Evolutionary conservation across 1,284 basidiomycete species (phyloP), one percentile per base, ranked within the genome.

Genomic region (Rhodotorula glutinis): DNA sequence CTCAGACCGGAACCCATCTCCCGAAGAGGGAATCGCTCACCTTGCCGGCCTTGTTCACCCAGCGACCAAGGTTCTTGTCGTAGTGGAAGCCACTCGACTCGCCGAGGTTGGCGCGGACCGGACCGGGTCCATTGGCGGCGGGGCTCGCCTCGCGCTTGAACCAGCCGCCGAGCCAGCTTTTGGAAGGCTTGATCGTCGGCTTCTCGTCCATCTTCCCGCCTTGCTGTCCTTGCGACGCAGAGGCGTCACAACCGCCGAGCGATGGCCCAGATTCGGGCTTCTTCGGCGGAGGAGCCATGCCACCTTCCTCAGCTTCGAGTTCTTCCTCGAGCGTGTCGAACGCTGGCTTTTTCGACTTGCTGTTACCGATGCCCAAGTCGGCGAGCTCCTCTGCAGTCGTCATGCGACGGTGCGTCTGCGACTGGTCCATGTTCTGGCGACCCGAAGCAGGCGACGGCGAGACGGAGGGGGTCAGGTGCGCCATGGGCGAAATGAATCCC

Each of bases 61-160:
- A 99, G 69, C 89, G 86, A 80, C 96, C 96, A 70, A 89, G 84
- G 29, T 97, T 92, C 75, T 90, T 88, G 79, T 99, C 96, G 78
- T 91, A 99, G 74, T 92, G 90, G 81, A 98, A 95, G 54, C 87
- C 83, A 41, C 85, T 91, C 77, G 95, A 87, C 75, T 98, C 91
- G 25, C 96, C 96, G 29, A 98, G 84, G 74, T 91, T 98, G 23
- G 95, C 96, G 77, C 87, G 89, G 64, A 93, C 81, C 11, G 92
- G 91, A 23, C 83, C 88, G 0, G 79, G 76, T 43, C 78, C 79
- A 27, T n/a, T 67, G 23, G 71, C 72, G 16, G 75, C 72, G 16
- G 75, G 65, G 13, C 84, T 82, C 29, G 75, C 73, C 40, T 79
- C 76, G 16, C 79, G 76, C 70, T 78, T 78, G 66, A 81, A 77